Evolutionary conservation across 129 eudicot genomes (phyloP), one percentile per base, ranked within the genome.

Genomic region (Arctium lappa): DNA sequence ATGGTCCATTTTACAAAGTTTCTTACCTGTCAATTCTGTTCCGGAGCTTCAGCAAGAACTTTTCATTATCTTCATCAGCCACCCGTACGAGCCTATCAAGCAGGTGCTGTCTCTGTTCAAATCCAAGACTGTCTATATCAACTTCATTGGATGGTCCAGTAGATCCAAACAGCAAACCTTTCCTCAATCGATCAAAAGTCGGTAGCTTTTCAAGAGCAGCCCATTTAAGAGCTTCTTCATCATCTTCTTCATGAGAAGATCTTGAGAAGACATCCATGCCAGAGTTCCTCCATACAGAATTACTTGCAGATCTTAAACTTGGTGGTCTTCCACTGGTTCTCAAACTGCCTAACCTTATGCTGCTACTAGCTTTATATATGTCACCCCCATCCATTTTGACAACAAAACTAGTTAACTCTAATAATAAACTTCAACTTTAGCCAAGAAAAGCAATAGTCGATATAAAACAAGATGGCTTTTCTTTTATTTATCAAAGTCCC

Each of bases 141-240:
- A 94, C 85, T 72, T 89, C 92, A 69, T 70, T 81, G 1, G 84
- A 65, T n/a, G 82, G 90, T 2, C 97, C 97, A 1, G 72, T 77
- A 2, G 93, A 89, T 76, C 93, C 95, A 33, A 83, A 34, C 36
- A 94, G 80, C 73, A 94, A 72, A 8, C 98, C 98, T 81, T 85
- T 94, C 76, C 83, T 92, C 53, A 94, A 66, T 22, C 98, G 88
- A 82, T 90, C 95, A 80, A 87, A 94, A 13, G 98, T 94, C 0
- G 98, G 98, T 15, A 92, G 78, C 75, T 86, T 94, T 69, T 94
- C 97, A 5, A 94, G 92, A n/a, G 98, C 88, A 75, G 98, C 98
- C 98, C 98, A 94, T 76, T 89, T 94, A 9, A 94, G 88, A 66
- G 97, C 94, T 18, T 90, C 98, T 87, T 94, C 98, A 66, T 94